phyloP scores from a whole-genome alignment of 768 basidiomycete genomes.

The Phlegmacium glaucopus region DNA sequence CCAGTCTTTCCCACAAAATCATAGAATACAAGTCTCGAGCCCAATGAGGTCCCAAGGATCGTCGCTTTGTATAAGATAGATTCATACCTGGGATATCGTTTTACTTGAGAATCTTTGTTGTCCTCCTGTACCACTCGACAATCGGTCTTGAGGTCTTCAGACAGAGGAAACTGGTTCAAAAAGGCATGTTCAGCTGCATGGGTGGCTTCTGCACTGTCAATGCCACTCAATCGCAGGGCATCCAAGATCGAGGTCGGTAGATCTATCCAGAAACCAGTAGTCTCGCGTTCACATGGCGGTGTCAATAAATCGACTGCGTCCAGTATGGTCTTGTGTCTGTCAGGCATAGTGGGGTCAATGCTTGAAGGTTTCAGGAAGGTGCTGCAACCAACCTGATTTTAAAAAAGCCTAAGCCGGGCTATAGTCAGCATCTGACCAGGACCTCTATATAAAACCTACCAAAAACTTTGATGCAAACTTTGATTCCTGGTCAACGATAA shows the following conservation, averaged over 20 bases:
- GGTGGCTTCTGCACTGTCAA: constrained; percentile 76
- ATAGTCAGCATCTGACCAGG: too few species aligned
- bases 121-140: constrained; percentile 82
- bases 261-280: constrained; percentile 79
- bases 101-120: constrained; percentile 56
- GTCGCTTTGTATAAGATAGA: background rate
- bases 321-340: constrained; percentile 59
- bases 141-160: constrained; percentile 72
- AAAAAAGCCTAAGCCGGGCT: constrained; percentile 56
- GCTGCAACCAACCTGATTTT: constrained; percentile 55
- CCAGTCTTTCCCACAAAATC: constrained; percentile 69
- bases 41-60: background rate
- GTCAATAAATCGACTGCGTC: constrained; percentile 78
- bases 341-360: background rate
- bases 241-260: constrained; percentile 52
- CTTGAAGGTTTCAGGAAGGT: background rate
- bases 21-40: constrained; percentile 72
- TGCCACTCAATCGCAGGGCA: constrained; percentile 48
- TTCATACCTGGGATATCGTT: constrained; percentile 63
- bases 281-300: constrained; percentile 70
- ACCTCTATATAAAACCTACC: constrained; percentile 39
- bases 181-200: constrained; percentile 86
- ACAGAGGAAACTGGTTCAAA: constrained; percentile 70
- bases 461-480: constrained; percentile 67
- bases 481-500: constrained; percentile 42